phyloP scores from a whole-genome alignment of 2,329 filamentous ascomycete genomes.

The Monilinia fructicola region DNA sequence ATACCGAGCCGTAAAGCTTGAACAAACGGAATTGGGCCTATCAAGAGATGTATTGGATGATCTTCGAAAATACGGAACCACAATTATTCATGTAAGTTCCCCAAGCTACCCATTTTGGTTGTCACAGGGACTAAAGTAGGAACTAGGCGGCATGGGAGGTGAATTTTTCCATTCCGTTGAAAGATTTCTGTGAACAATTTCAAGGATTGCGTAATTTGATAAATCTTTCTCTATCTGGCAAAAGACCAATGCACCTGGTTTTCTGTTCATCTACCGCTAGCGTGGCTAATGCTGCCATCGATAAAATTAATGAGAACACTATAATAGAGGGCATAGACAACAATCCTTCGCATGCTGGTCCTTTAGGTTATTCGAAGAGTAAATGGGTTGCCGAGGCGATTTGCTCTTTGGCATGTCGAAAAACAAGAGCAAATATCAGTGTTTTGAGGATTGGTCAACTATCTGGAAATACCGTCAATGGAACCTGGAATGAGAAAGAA shows the following conservation, averaged over 20 bases:
- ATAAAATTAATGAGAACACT: not conserved
- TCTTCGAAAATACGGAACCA: conserved; percentile 29
- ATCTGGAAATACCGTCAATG: conserved; percentile 45
- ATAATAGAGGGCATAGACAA: not conserved
- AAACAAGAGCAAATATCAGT: conserved; percentile 25
- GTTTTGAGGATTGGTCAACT: conserved; percentile 45
- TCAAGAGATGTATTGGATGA: conserved; percentile 40
- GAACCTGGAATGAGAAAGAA: conserved; percentile 51
- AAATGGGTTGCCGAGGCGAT: conserved; percentile 60
- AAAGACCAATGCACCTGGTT: conserved; percentile 40
- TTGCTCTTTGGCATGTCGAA: conserved; percentile 44
- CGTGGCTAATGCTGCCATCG: conserved; percentile 39
- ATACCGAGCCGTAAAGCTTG: conserved; percentile 48
- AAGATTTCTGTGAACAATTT: conserved; percentile 56
- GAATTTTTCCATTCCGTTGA: conserved; percentile 59
- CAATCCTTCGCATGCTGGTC: conserved; percentile 41
- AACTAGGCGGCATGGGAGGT: conserved; percentile 57
- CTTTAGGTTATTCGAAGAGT: conserved; percentile 55
- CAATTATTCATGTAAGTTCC: conserved; percentile 55
- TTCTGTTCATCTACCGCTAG: conserved; percentile 56
- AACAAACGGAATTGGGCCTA: conserved; percentile 51
- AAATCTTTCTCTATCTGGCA: conserved; percentile 43
- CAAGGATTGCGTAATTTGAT: conserved; percentile 51
- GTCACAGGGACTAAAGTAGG: not conserved
- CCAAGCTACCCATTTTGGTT: not conserved